phyloP scores from a whole-genome alignment of 305 asterid genomes.

The Solanum aculeatissimum region DNA sequence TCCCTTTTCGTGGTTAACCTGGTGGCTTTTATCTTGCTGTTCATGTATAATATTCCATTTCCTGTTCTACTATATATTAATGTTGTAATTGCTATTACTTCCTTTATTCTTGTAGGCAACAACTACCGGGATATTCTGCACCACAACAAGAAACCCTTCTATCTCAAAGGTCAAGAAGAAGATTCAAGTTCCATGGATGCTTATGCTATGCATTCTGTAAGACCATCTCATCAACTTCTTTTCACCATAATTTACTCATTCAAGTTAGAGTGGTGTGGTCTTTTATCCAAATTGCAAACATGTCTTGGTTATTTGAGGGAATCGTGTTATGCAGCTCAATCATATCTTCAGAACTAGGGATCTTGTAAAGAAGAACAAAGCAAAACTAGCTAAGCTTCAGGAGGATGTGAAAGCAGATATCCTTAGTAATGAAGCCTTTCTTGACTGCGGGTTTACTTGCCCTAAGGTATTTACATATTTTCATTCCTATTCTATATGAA shows the following conservation, averaged over 20 bases:
- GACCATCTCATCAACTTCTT: constrained; percentile 5
- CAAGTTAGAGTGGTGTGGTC: neutral
- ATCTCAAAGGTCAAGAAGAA: constrained; percentile 72
- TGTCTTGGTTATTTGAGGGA: constrained; percentile 6
- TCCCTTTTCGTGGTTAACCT: neutral
- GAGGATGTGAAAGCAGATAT: constrained; percentile 22
- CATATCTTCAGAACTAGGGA: constrained; percentile 65
- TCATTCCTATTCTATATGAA: neutral
- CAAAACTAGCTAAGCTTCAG: constrained; percentile 49
- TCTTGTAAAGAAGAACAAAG: constrained; percentile 55
- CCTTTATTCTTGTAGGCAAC: constrained; percentile 41
- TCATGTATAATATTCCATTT: neutral
- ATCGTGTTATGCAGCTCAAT: constrained; percentile 59
- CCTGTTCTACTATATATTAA: neutral
- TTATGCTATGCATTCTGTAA: constrained; percentile 78
- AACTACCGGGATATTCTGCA: constrained; percentile 85
- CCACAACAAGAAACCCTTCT: constrained; percentile 87
- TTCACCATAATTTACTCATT: neutral
- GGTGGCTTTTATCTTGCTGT: neutral
- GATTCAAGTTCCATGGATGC: constrained; percentile 82
- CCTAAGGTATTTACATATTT: constrained; percentile 56
- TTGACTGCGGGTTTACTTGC: constrained; percentile 88
- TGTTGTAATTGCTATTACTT: neutral
- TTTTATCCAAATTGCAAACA: neutral
- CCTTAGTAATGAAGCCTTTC: constrained; percentile 35